These are phyloP conservation scores for Leccinum olivaceopallidum DNA, from an alignment of 768 basidiomycete species.

Conservation along the genomic window DNA sequence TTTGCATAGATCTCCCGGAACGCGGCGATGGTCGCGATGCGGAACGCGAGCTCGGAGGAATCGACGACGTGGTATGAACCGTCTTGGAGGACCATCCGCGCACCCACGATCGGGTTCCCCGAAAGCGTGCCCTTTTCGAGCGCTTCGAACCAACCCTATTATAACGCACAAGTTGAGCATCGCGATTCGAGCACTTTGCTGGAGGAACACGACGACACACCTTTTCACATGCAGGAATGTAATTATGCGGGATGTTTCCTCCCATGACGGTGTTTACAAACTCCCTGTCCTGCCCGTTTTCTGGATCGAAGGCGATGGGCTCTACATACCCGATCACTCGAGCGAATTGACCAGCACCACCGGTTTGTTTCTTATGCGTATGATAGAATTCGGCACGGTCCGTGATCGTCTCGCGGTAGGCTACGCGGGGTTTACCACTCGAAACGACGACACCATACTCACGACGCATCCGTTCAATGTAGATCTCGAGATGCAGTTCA, in stretches of 20 bases:
- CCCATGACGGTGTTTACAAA: slow-evolving; percentile 92
- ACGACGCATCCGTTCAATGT: slow-evolving; percentile 97
- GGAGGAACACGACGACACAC: slow-evolving; percentile 39
- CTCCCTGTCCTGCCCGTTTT: slow-evolving; percentile 78
- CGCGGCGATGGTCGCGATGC: slow-evolving; percentile 85
- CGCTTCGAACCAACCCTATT: slow-evolving; percentile 94
- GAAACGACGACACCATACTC: slow-evolving; percentile 94
- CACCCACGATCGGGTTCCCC: slow-evolving; percentile 85
- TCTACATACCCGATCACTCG: slow-evolving; percentile 90
- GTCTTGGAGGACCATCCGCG: slow-evolving; percentile 85
- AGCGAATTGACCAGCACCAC: slow-evolving; percentile 96
- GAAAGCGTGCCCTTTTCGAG: slow-evolving; percentile 87
- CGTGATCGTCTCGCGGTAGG: slow-evolving; percentile 94
- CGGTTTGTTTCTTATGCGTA: slow-evolving; percentile 98
- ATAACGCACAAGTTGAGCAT: neutral
- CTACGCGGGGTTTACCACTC: slow-evolving; percentile 95
- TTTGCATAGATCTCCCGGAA: slow-evolving; percentile 87
- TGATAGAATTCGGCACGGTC: slow-evolving; percentile 80
- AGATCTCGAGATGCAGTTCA: slow-evolving; percentile 97
- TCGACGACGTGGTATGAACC: slow-evolving; percentile 93
- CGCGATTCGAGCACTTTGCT: neutral
- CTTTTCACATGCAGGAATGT: slow-evolving; percentile 94
- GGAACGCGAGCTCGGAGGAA: slow-evolving; percentile 95
- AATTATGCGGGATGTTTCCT: slow-evolving; percentile 87
- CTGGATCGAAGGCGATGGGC: slow-evolving; percentile 73